Evolutionary conservation across 176 grass and related monocot species (phyloP).

Genomic region (Rhynchospora tenuis): DNA sequence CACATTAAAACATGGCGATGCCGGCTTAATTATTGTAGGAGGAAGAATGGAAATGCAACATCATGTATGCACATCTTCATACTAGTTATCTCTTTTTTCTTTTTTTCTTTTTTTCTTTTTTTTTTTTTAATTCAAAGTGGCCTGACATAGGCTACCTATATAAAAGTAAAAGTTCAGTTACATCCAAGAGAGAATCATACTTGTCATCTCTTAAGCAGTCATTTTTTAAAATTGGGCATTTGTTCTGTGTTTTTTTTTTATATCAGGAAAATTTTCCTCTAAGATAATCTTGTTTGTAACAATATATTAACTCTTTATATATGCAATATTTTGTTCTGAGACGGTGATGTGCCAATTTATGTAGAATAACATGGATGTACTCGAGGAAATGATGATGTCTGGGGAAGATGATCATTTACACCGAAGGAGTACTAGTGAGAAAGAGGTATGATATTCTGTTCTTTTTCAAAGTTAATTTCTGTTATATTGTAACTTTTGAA

Average conservation of each 20-base stretch:
- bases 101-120: too few relatives aligned
- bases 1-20: constrained; percentile 86
- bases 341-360: background rate
- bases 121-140: too few relatives aligned
- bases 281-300: background rate
- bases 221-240: background rate
- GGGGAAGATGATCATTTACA: constrained; percentile 37
- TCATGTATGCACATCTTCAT: constrained; percentile 40
- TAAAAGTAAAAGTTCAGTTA: too few relatives aligned
- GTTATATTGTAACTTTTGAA: background rate
- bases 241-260: background rate
- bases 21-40: constrained; percentile 74
- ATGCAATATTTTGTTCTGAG: background rate
- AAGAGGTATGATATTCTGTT: constrained; percentile 48
- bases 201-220: background rate
- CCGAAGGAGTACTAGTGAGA: constrained; percentile 59
- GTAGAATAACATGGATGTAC: constrained; percentile 60
- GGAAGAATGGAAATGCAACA: constrained; percentile 97
- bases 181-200: too few relatives aligned
- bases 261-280: background rate
- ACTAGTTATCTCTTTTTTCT: background rate
- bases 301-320: background rate
- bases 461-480: background rate
- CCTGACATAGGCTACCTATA: too few relatives aligned
- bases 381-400: constrained; percentile 68